These are phyloP conservation scores for Debaryomyces castellii DNA, from an alignment of 805 yeast genomes.

Conservation along the genomic window DNA sequence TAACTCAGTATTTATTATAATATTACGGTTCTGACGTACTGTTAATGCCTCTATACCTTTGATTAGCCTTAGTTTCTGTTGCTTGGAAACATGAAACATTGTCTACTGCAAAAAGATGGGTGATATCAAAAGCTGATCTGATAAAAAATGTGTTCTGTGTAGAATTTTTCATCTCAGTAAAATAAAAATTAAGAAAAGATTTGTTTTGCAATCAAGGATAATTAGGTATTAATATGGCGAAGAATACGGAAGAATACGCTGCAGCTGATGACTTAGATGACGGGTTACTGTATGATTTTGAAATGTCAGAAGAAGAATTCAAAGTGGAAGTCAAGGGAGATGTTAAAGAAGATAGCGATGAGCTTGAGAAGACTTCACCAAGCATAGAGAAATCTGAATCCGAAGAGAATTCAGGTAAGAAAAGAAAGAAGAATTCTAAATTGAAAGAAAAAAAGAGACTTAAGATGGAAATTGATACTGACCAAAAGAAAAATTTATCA, in stretches of 20 bases:
- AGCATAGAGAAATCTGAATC: slow-evolving; percentile 8
- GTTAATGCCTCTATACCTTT: too few relatives aligned
- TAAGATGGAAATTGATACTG: slow-evolving; percentile 64
- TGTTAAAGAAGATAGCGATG: slow-evolving; percentile 20
- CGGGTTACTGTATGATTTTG: slow-evolving; percentile 63
- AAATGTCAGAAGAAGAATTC: slow-evolving; percentile 27
- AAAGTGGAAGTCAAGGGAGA: slow-evolving; percentile 11
- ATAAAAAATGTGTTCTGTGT: not conserved
- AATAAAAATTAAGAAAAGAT: not conserved
- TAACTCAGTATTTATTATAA: slow-evolving; percentile 37
- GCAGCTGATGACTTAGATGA: slow-evolving; percentile 76
- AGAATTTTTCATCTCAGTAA: not conserved
- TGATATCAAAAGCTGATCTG: not conserved
- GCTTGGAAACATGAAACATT: not conserved
- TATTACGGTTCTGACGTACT: slow-evolving; percentile 8
- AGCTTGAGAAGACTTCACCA: slow-evolving; percentile 27
- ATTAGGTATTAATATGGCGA: not conserved
- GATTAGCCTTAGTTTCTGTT: not conserved
- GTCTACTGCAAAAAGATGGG: not conserved
- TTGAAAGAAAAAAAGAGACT: slow-evolving; percentile 63
- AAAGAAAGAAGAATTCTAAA: slow-evolving; percentile 34
- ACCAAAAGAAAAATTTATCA: slow-evolving; percentile 57
- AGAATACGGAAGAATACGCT: not conserved
- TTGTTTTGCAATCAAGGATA: not conserved
- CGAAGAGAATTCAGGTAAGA: slow-evolving; percentile 14